phyloP scores from a whole-genome alignment of 2,329 filamentous ascomycete genomes.

The Cytospora piceae region DNA sequence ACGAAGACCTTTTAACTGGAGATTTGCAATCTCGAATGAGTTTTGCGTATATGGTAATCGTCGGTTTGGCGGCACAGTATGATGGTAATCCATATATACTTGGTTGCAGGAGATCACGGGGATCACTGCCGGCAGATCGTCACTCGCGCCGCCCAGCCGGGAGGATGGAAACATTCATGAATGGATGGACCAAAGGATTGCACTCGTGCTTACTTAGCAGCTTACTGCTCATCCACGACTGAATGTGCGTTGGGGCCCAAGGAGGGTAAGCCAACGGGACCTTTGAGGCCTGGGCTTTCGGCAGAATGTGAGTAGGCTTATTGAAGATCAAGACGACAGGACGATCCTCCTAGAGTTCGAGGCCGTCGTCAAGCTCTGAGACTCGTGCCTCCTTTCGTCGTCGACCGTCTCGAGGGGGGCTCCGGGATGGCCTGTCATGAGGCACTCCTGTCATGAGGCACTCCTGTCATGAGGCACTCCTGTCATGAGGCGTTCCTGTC shows the following conservation, averaged over 20 bases:
- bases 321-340: neutral
- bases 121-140: slow-evolving; percentile 3
- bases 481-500: too few relatives aligned
- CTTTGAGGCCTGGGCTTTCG: neutral
- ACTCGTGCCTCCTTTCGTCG: slow-evolving; percentile 9
- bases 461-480: slow-evolving; percentile 6
- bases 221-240: neutral
- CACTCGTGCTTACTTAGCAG: neutral
- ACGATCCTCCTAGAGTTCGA: neutral
- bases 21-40: slow-evolving; percentile 22
- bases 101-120: neutral
- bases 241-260: too few relatives aligned
- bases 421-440: slow-evolving; percentile 11
- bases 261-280: neutral
- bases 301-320: neutral
- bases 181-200: neutral
- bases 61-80: slow-evolving; percentile 16
- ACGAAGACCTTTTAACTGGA: neutral
- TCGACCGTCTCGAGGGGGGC: neutral
- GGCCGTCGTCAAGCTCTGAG: neutral
- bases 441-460: slow-evolving; percentile 1
- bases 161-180: neutral
- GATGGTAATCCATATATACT: neutral
- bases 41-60: slow-evolving; percentile 15
- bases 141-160: neutral